Percentiles rank a stretch among this genome's conserved stretches.
Conservation (phyloP, 352 stramenopile genomes). For the Thraustotheca clavata region DNA sequence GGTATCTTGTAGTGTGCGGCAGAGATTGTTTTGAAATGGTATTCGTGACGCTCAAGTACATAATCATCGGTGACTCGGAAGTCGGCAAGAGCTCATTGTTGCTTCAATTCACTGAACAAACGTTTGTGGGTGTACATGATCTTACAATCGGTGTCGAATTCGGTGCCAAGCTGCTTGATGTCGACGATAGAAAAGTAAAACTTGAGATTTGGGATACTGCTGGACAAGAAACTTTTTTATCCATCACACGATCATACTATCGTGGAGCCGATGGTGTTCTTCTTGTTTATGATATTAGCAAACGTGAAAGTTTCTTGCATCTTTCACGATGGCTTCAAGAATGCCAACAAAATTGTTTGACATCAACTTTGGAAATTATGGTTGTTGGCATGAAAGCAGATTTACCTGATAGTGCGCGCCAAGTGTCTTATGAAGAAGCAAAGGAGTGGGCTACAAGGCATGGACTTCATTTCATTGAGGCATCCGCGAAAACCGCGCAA, state of each 20-base stretch:
- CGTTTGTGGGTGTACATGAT: conserved; percentile 85
- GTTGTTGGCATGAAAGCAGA: conserved; percentile 84
- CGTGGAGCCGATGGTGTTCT: conserved; percentile 77
- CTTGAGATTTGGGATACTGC: conserved; percentile 91
- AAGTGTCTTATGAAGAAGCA: conserved; percentile 64
- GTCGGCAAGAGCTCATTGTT: conserved; percentile 87
- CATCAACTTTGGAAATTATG: conserved; percentile 76
- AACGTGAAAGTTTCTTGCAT: conserved; percentile 71
- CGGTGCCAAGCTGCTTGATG: conserved; percentile 73
- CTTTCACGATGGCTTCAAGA: conserved; percentile 70
- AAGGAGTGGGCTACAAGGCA: conserved; percentile 47
- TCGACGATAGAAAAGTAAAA: conserved; percentile 81
- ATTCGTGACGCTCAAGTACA: conserved; percentile 86
- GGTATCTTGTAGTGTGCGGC: too few species aligned
- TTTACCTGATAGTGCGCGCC: conserved; percentile 35
- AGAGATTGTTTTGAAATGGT: conserved; percentile 37
- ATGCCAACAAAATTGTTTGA: conserved; percentile 79
- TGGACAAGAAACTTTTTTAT: conserved; percentile 84
- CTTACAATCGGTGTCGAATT: conserved; percentile 90
- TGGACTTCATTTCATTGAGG: conserved; percentile 77
- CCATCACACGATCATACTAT: conserved; percentile 86
- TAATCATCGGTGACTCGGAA: conserved; percentile 85
- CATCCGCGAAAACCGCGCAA: conserved; percentile 65
- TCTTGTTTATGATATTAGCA: conserved; percentile 83
- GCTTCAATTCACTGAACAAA: conserved; percentile 86